A percentile compares a stretch with the other conserved stretches of the same genome.
Conservation (phyloP, 495 filamentous ascomycete species). For the Talaromyces borbonicus region DNA sequence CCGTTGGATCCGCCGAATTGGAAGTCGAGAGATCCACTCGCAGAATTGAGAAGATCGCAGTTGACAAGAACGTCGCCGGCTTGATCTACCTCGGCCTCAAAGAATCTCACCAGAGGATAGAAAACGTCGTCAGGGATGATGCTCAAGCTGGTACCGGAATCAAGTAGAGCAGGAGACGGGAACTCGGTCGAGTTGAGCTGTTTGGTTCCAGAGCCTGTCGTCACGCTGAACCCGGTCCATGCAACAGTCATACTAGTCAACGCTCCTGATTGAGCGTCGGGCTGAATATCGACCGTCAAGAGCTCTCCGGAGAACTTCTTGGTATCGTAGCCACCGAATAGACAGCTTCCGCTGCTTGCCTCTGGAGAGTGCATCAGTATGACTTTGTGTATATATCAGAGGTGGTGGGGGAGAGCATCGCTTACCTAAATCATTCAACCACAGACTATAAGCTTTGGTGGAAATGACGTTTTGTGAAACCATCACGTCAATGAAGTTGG, state of each 20-base stretch:
- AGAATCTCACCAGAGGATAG: slow-evolving; percentile 33
- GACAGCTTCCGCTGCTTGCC: slow-evolving; percentile 52
- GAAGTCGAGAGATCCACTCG: slow-evolving; percentile 53
- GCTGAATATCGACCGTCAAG: slow-evolving; percentile 6
- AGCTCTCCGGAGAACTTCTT: slow-evolving; percentile 46
- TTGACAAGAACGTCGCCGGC: slow-evolving; percentile 48
- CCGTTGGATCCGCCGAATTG: slow-evolving; percentile 31
- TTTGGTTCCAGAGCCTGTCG: slow-evolving; percentile 13
- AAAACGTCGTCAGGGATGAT: slow-evolving; percentile 61
- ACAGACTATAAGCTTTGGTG: slow-evolving; percentile 61
- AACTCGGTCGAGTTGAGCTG: slow-evolving; percentile 41
- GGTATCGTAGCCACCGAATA: slow-evolving; percentile 70
- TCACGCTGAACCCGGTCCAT: slow-evolving; percentile 37
- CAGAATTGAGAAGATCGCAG: slow-evolving; percentile 55
- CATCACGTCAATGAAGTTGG: slow-evolving; percentile 56
- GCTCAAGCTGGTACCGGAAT: slow-evolving; percentile 65
- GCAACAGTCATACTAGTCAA: slow-evolving; percentile 56
- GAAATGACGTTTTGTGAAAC: slow-evolving; percentile 49
- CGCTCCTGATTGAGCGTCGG: slow-evolving; percentile 16
- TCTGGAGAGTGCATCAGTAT: slow-evolving; percentile 16
- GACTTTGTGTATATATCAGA: neutral
- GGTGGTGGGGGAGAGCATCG: neutral
- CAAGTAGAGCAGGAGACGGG: slow-evolving; percentile 56
- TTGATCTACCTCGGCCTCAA: slow-evolving; percentile 49
- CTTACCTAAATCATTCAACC: slow-evolving; percentile 64